Evolutionary conservation across 352 stramenopile species (phyloP), one percentile per base, ranked within the genome.

Genomic region (Pythium pyrilobum): DNA sequence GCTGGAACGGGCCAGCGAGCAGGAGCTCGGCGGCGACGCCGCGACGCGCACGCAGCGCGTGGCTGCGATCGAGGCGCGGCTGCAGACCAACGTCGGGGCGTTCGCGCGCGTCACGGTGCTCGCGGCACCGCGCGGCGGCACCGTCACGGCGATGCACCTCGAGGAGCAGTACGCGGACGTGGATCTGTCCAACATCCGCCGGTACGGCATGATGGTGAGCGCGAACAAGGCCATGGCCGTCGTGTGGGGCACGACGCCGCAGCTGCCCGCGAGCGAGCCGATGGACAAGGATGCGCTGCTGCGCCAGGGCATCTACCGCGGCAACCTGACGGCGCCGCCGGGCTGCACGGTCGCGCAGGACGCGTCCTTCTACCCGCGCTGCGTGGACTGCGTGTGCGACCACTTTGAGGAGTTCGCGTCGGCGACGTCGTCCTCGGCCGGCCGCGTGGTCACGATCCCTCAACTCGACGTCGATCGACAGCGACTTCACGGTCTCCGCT

Each of bases 241-340:
- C 4, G 16, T 53, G 6, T 53, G 46, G 46, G 46, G 46, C 32
- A 53, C 21, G 21, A 53, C 46, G 11, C 32, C n/a, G 32, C 46
- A 53, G 23, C 34, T 53, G 1, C 46, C 46, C 15, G 33, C 23
- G 24, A 44, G 5, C 4, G 46, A 53, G 34, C 9, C 23, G 0
- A 32, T 57, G 2, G 40, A 57, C 40, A 48, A 57, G 25, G 29
- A 50, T 9, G 40, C n/a, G 39, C 50, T 57, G 29, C 25, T 57
- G 28, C 50, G 50, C 6, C 50, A 57, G 23, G 50, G 50, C 15
- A 57, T 57, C 21, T 57, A 57, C 33, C 50, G 50, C 31, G 50
- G 50, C 39, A 49, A 32, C 5, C 21, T 53, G 15, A 25, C 3
- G 4, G 32, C 46, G 3, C 18, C 46, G 10, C 6, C 10, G 12